These are phyloP conservation scores for Microdochium paspali DNA, from an alignment of 2,329 filamentous ascomycete genomes.

Conservation along the genomic window DNA sequence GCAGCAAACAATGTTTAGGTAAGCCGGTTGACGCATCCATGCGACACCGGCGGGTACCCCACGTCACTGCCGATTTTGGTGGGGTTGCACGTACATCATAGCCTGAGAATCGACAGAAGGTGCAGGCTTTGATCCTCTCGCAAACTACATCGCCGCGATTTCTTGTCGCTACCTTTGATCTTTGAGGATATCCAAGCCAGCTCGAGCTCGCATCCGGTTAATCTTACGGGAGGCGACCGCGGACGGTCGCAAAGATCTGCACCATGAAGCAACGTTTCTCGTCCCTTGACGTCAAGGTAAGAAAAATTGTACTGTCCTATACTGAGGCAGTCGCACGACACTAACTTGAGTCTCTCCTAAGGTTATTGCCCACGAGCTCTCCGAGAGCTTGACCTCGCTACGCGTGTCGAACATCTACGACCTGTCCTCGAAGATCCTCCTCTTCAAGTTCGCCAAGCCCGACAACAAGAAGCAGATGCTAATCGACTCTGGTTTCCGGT, in stretches of 20 bases:
- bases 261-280: conserved; percentile 50
- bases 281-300: conserved; percentile 46
- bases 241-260: conserved; percentile 20
- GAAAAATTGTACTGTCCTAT: too few species aligned
- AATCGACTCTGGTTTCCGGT: conserved; percentile 91
- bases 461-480: conserved; percentile 82
- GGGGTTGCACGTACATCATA: not conserved
- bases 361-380: conserved; percentile 93
- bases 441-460: conserved; percentile 90
- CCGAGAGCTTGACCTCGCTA: conserved; percentile 62
- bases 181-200: not conserved
- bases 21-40: not conserved
- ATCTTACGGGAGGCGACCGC: not conserved
- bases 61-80: not conserved
- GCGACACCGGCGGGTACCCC: not conserved
- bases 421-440: conserved; percentile 87
- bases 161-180: not conserved
- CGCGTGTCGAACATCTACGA: conserved; percentile 94
- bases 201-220: not conserved
- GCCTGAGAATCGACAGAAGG: not conserved
- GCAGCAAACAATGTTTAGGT: too few species aligned
- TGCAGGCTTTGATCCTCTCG: not conserved
- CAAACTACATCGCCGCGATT: not conserved
- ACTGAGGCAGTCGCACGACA: too few species aligned
- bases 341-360: conserved; percentile 22